Base-by-base conservation (phyloP, 331 rosid species). In the Acacia pycnantha region DNA sequence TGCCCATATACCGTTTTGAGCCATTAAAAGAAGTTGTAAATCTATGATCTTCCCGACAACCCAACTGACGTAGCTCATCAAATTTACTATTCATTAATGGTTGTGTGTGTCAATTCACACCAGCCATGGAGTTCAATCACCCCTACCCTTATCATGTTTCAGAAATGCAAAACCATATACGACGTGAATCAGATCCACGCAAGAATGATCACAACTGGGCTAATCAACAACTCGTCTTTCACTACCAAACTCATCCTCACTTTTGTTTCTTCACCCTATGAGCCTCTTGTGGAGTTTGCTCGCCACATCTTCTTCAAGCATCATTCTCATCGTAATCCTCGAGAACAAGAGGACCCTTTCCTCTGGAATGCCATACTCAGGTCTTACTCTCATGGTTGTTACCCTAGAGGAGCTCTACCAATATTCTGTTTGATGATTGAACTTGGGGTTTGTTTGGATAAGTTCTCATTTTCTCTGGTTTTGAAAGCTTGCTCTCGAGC, bases 281-380 rank as follows among this genome's bases (percentile, higher is more conserved):
- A 66, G n/a, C 92, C 90, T n/a, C 87, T 91, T 16, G 80, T 86
- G 11, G 90, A 88, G 31, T 88, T 93, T 35, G 97, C 92, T 78
- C 96, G 94, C 69, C 79, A 79, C 43, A 69, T 93, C 56, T 93
- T 93, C 82, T 90, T 93, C 82, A 79, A 86, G 73, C 86, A 78
- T 65, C 88, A 91, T 26, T 91, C 89, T 59, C 70, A 78, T 82
- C 77, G 43, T 4, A 27, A 18, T 58, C 82, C 81, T 26, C 67
- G 11, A 3, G 33, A 82, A 19, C 78, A 72, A 29, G 82, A 53
- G 21, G 93, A 91, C 85, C 94, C 97, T 79, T 93, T 91, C 88
- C 92, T 91, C 47, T 93, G 96, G 97, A 93, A 93, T 77, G 90
- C 93, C 65, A 79, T 91, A 15, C 77, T 90, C 27, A 88, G 92